Conservation (phyloP, 139 green algal species). For the Chlorokybus atmophyticus region DNA sequence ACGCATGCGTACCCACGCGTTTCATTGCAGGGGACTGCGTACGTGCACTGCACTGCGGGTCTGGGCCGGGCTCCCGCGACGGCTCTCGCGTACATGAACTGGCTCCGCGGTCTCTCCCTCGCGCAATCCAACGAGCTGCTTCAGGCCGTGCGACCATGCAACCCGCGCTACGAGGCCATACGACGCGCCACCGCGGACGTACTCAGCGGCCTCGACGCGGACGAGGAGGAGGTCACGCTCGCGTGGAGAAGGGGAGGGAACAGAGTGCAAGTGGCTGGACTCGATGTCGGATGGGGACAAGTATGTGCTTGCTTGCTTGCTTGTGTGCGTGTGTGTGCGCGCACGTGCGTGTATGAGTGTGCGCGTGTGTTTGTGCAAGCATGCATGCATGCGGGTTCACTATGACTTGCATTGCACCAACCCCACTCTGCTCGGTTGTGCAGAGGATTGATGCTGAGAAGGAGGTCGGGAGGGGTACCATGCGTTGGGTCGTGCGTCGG, state of each 20-base stretch:
- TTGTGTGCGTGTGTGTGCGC: too few species aligned
- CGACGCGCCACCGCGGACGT: slow-evolving; percentile 23
- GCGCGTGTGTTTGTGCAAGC: too few species aligned
- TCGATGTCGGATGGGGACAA: slow-evolving; percentile 87
- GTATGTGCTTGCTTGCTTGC: too few species aligned
- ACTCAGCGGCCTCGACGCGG: slow-evolving; percentile 7
- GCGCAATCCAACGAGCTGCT: slow-evolving; percentile 14
- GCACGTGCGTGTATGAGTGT: too few species aligned
- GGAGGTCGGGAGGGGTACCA: too few species aligned
- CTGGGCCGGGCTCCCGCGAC: slow-evolving; percentile 75
- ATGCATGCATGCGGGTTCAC: not conserved
- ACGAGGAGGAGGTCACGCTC: slow-evolving; percentile 11
- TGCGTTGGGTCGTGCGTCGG: too few species aligned
- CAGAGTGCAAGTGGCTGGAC: slow-evolving; percentile 38
- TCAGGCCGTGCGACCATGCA: slow-evolving; percentile 24
- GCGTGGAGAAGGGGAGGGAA: slow-evolving; percentile 14
- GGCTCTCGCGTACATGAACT: slow-evolving; percentile 36
- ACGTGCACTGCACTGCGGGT: slow-evolving; percentile 92
- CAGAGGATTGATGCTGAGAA: too few species aligned
- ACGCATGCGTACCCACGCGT: too few species aligned
- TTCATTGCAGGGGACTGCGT: slow-evolving; percentile 51
- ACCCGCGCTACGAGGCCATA: slow-evolving; percentile 28
- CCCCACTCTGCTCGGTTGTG: too few species aligned
- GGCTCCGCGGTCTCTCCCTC: slow-evolving; percentile 16
- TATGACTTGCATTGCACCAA: too few species aligned